Evolutionary conservation across 73 alveolate species (phyloP).

Genomic region (Durusdinium trenchii): DNA sequence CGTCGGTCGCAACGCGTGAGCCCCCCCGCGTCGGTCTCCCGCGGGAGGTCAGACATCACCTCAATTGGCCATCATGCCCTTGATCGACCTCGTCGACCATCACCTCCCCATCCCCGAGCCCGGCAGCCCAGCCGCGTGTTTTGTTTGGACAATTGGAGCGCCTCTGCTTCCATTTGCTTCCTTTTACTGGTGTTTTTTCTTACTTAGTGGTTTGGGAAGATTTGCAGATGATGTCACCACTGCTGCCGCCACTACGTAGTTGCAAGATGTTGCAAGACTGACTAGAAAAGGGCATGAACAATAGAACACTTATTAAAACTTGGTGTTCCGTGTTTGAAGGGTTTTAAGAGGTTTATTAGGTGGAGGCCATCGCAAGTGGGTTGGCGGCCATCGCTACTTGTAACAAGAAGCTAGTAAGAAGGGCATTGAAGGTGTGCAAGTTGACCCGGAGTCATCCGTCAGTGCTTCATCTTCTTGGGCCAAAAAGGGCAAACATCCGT

Average conservation of each 20-base stretch:
- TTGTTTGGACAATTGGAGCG: background rate
- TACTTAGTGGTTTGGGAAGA: background rate
- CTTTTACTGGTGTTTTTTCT: background rate
- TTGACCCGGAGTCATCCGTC: background rate
- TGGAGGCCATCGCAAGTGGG: too few relatives aligned
- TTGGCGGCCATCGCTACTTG: too few relatives aligned
- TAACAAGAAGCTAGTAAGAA: too few relatives aligned
- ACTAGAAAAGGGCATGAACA: background rate
- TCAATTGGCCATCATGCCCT: slow-evolving; percentile 81
- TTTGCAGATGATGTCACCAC: too few relatives aligned
- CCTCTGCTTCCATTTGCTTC: background rate
- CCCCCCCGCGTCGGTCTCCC: too few relatives aligned
- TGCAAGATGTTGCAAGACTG: background rate
- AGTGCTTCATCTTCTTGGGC: background rate
- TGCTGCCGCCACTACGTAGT: too few relatives aligned
- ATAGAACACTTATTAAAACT: too few relatives aligned
- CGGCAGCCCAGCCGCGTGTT: background rate
- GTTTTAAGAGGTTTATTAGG: too few relatives aligned
- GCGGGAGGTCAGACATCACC: slow-evolving; percentile 66
- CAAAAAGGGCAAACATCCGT: background rate
- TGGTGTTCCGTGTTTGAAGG: too few relatives aligned
- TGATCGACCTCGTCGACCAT: slow-evolving; percentile 76
- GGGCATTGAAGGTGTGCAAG: too few relatives aligned
- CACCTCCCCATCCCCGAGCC: slow-evolving; percentile 69
- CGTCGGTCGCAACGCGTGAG: too few relatives aligned